Conservation (phyloP, 495 filamentous ascomycete genomes). For the Hyaloscypha hepaticicola region DNA sequence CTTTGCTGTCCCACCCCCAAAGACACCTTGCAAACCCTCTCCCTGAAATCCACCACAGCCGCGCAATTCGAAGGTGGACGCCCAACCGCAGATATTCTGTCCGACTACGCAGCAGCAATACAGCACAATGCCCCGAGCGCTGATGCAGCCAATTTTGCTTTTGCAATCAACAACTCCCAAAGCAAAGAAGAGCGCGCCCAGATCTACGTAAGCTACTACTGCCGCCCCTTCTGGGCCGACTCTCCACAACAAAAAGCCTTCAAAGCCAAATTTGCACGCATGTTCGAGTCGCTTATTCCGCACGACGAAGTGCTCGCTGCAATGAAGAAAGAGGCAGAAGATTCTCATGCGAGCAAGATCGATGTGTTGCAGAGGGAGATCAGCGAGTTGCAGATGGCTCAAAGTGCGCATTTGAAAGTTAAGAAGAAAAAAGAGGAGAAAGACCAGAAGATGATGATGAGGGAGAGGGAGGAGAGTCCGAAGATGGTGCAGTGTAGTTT, state of each 20-base stretch:
- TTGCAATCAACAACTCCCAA: constrained; percentile 6
- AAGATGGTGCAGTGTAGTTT: constrained; percentile 37
- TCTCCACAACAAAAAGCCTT: constrained; percentile 20
- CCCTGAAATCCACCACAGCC: not conserved
- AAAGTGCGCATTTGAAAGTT: constrained; percentile 27
- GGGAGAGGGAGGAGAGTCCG: constrained; percentile 31
- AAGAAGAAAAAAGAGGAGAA: constrained; percentile 34
- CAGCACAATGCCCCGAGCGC: not conserved
- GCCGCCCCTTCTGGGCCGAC: constrained; percentile 8
- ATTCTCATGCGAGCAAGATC: constrained; percentile 9
- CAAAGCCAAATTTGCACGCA: constrained; percentile 29
- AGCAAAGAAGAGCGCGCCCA: constrained; percentile 25
- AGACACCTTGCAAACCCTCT: constrained; percentile 1
- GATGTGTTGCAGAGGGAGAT: constrained; percentile 4
- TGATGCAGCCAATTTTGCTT: constrained; percentile 12
- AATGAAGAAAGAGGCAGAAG: constrained; percentile 24
- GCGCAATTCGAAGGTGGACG: constrained; percentile 1
- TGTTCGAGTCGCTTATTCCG: constrained; percentile 21
- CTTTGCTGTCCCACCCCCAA: constrained; percentile 20
- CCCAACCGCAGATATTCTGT: constrained; percentile 1
- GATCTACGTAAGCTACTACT: constrained; percentile 29
- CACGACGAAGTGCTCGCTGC: constrained; percentile 25
- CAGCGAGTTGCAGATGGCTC: constrained; percentile 25
- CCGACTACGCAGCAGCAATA: not conserved
- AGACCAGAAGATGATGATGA: constrained; percentile 27